Conservation (phyloP, 78 protist species). For the Polysphondylium violaceum region DNA sequence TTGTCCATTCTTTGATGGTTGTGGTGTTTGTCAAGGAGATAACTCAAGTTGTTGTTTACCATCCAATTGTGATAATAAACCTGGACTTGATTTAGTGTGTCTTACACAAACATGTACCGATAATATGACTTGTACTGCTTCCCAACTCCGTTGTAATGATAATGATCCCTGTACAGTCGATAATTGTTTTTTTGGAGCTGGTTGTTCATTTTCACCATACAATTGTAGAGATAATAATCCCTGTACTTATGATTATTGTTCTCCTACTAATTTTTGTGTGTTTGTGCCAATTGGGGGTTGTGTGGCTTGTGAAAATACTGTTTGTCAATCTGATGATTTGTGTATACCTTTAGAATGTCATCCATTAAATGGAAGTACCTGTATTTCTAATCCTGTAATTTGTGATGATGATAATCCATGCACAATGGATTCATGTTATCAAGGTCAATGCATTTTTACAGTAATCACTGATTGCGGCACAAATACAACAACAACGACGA, state of each 20-base stretch:
- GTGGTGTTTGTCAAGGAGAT: conserved; percentile 64
- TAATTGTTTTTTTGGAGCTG: conserved; percentile 1
- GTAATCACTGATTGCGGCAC: neutral
- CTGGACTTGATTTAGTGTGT: neutral
- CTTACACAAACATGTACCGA: neutral
- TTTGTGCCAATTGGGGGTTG: neutral
- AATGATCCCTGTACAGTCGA: conserved; percentile 35
- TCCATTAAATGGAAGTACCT: no score
- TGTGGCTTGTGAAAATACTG: neutral
- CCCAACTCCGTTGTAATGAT: conserved; percentile 22
- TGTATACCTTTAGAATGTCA: no score
- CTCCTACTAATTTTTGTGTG: neutral
- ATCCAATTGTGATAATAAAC: neutral
- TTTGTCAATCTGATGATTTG: no score
- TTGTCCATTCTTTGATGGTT: conserved; percentile 19
- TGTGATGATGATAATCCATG: conserved; percentile 27
- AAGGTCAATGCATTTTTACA: neutral
- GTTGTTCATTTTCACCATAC: neutral
- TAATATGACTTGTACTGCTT: neutral
- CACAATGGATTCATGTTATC: neutral
- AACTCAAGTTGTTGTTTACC: neutral
- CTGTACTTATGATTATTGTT: neutral
- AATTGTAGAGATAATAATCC: neutral
- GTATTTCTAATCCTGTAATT: no score
- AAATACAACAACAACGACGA: no score